Evolutionary conservation across 1,284 basidiomycete genomes (phyloP), one percentile per base, ranked within the genome.

Genomic region (Ustilago sp.): DNA sequence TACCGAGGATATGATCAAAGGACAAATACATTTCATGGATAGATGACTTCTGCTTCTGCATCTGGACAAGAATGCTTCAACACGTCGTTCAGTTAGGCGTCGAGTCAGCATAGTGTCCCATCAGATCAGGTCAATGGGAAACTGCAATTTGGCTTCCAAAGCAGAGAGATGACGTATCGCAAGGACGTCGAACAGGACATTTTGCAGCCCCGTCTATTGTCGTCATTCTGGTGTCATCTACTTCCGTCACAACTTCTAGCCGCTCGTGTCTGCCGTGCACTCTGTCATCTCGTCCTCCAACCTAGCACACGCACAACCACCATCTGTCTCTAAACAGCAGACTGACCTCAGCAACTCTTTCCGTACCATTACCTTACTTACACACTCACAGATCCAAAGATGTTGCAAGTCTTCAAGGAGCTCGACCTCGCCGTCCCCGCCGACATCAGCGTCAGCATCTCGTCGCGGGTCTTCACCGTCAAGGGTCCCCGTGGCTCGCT

Each of bases 341-440:
- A 53, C 60, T 57, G 48, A 65, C 58, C 45, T 39, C 48, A 28
- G 12, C 48, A 50, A 1, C 31, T 13, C 23, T 13, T 50, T 50
- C 28, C 31, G 48, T 32, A 13, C n/a, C 23, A 32, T 28, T 50
- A 12, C 28, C 11, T 32, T 13, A 19, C 43, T n/a, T 50, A n/a
- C 48, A 31, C 48, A 28, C 31, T 50, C 38, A 65, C 74, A 76
- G 68, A 75, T 65, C 59, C 56, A 76, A 50, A 69, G 64, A 86
- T 86, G 84, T 74, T 86, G 67, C 83, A 85, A 65, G 81, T 86
- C 77, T 86, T 79, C 82, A 86, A 86, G 84, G 85, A 86, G 68
- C 73, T 85, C 63, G 85, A 86, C 68, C 80, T 86, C 56, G 79
- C 69, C 55, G 79, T 86, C 74, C 84, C 84, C 54, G 63, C 63